Evolutionary conservation across 306 rosid genomes (phyloP).

Genomic region (Crotalaria pallida): DNA sequence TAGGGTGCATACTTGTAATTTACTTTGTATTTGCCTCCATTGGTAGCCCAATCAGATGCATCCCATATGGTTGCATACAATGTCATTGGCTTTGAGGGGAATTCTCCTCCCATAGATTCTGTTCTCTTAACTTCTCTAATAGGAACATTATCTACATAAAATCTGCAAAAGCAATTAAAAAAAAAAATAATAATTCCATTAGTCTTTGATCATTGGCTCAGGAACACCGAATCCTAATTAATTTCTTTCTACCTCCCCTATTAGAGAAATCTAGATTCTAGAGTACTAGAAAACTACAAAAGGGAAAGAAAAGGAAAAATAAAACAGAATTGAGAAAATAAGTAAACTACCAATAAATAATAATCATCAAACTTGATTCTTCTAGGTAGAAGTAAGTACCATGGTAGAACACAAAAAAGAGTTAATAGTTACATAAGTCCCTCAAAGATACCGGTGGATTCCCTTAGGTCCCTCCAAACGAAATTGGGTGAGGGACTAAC

Average conservation of each 20-base stretch:
- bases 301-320: neutral
- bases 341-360: neutral
- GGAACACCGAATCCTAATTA: too few species aligned
- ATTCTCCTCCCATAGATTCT: constrained; percentile 82
- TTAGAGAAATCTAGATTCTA: too few species aligned
- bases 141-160: constrained; percentile 79
- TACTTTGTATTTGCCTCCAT: constrained; percentile 89
- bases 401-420: neutral
- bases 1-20: constrained; percentile 90
- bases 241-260: too few species aligned
- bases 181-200: neutral
- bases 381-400: neutral
- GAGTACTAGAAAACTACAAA: too few species aligned
- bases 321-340: neutral
- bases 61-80: constrained; percentile 97
- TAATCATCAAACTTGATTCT: neutral
- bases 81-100: constrained; percentile 92
- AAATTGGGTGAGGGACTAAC: too few species aligned
- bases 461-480: too few species aligned
- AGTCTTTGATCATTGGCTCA: too few species aligned
- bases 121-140: constrained; percentile 77
- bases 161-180: constrained; percentile 42
- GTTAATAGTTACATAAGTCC: too few species aligned
- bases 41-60: constrained; percentile 95
- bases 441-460: too few species aligned